Base-by-base conservation (phyloP, 768 basidiomycete genomes). In the Lactarius quietus region DNA sequence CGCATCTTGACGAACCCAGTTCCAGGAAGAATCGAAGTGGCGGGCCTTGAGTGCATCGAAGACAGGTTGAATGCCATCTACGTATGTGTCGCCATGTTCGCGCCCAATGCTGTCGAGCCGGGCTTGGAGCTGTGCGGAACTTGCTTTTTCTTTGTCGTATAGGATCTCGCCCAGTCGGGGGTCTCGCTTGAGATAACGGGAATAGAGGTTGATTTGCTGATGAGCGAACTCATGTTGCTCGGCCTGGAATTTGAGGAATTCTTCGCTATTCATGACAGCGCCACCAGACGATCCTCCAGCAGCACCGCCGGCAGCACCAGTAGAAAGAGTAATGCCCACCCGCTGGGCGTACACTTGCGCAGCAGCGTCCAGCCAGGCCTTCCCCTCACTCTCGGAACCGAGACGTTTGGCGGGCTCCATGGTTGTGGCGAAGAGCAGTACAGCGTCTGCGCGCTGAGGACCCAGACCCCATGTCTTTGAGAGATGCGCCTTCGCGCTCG, bases 21-120 rank as follows among this genome's bases (percentile, higher is more conserved):
- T 99, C 97, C 96, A 99, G 7, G 91, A 94, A 2, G 96, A 98
- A 74, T 98, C 95, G 81, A 99, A 98, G 74, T 90, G 95, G 54
- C 97, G 92, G 15, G 95, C 97, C 78, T 99, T 98, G 72, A 98
- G 82, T 3, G 92, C 88, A 73, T 96, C 93, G 77, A 99, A 99
- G 64, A 85, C 83, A 12, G 97, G 97, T 73, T 95, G 91, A 66
- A 98, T 95, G 52, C 97, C 97, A 36, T 95, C 89, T 65, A 98
- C 81, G 77, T 99, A 99, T 0, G 82, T 75, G 63, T 98, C 95
- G 33, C 97, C 97, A 70, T 99, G 97, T 74, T 99, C 97, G 67
- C 86, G 83, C 53, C 85, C 80, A 74, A 99, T 93, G 65, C 86
- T 86, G 74, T 98, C 97, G 57, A 99, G 82, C 71, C 87, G 89